These are phyloP conservation scores for Rubus parviflorus DNA, from an alignment of 306 rosid species.

Conservation along the genomic window DNA sequence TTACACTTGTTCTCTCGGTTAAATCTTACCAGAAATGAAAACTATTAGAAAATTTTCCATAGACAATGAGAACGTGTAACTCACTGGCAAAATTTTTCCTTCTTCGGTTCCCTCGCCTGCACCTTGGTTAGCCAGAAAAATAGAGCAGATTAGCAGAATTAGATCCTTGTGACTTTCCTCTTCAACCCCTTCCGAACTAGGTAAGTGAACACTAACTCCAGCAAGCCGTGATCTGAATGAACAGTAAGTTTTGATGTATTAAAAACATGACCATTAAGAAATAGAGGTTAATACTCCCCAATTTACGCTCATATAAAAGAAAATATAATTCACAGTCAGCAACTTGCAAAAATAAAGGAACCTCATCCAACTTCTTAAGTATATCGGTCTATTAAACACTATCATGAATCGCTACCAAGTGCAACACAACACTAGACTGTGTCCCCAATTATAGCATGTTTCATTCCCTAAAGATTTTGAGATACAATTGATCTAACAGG, in stretches of 20 bases:
- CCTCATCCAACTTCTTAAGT: not conserved
- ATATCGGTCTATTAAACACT: not conserved
- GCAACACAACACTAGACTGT: not conserved
- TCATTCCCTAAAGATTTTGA: too few relatives aligned
- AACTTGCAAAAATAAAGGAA: not conserved
- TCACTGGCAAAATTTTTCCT: conserved; percentile 48
- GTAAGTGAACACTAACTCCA: conserved; percentile 43
- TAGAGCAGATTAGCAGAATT: conserved; percentile 65
- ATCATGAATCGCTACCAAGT: not conserved
- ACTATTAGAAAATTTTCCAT: not conserved
- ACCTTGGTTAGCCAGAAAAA: conserved; percentile 91
- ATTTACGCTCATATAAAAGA: not conserved
- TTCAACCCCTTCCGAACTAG: conserved; percentile 42
- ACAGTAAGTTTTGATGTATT: not conserved
- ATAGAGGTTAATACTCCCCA: not conserved
- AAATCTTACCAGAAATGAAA: not conserved
- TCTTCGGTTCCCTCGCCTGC: conserved; percentile 71
- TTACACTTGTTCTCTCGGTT: not conserved
- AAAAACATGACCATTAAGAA: not conserved
- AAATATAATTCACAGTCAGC: not conserved
- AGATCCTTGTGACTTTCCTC: conserved; percentile 55
- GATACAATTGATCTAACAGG: not conserved
- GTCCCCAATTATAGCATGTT: not conserved
- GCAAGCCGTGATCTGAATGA: conserved; percentile 56
- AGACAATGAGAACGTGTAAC: conserved; percentile 35